A percentile compares a stretch with the other conserved stretches of the same genome.
Evolutionary conservation across 2,329 filamentous ascomycete species (phyloP).

Genomic region (Aotearoamyces nothofagi): DNA sequence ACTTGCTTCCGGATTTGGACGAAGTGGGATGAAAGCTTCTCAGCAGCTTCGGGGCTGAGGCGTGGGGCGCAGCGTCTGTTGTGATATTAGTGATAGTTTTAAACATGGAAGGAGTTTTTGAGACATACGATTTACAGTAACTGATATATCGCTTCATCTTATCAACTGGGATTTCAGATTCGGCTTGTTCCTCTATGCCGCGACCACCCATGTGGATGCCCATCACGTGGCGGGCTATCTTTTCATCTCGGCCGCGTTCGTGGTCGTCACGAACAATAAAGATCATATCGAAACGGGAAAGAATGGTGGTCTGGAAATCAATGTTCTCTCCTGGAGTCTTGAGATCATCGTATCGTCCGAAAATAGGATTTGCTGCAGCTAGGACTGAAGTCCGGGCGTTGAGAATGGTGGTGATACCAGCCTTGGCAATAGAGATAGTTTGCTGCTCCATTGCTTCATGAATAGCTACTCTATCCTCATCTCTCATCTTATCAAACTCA

Average conservation of each 20-base stretch:
- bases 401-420: conserved; percentile 93
- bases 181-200: conserved; percentile 64
- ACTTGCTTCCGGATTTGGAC: conserved; percentile 92
- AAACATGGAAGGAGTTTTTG: not conserved
- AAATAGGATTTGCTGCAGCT: conserved; percentile 92
- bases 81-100: not conserved
- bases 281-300: conserved; percentile 99
- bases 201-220: conserved; percentile 88
- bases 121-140: conserved; percentile 79
- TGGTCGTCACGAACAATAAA: conserved; percentile 98
- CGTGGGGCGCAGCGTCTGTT: conserved; percentile 80
- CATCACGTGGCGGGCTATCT: conserved; percentile 94
- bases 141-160: conserved; percentile 97
- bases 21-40: conserved; percentile 94
- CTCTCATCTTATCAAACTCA: conserved; percentile 99
- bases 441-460: conserved; percentile 99
- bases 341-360: conserved; percentile 94
- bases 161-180: conserved; percentile 83
- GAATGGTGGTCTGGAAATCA: conserved; percentile 95
- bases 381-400: conserved; percentile 92
- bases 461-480: conserved; percentile 93
- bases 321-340: conserved; percentile 98
- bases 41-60: conserved; percentile 77
- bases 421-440: conserved; percentile 97
- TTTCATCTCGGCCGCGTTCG: conserved; percentile 75